Base-by-base conservation (phyloP, 2,329 filamentous ascomycete species). In the Pezicula carpinea region DNA sequence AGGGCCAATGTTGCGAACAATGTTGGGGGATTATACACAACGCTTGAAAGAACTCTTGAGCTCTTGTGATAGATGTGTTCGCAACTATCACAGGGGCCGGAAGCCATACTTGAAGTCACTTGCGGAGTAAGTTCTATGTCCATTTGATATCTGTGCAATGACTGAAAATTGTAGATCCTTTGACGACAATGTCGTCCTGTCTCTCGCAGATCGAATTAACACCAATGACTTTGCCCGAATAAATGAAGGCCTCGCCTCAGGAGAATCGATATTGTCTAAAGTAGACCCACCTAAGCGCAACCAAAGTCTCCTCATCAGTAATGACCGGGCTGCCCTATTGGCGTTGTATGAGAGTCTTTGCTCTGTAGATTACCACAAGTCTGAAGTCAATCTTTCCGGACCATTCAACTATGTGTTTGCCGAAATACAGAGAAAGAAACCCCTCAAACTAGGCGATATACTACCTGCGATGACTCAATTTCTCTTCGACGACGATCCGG, bases 311-410 rank as follows among this genome's bases (percentile, higher is more conserved):
- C 54, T 65, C n/a, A 51, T 54, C 18, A 51, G 49, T 15, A 64
- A 74, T 6, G 68, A 77, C 22, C 69, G 76, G 2, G 71, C 79
- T 22, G 81, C 88, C 6, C 78, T 95, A 43, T 79, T 93, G 49
- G 85, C 89, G 10, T 79, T 97, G 23, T 96, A 95, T 59, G 92
- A 97, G 64, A 85, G 87, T 0, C 71, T 97, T 43, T 95, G 90
- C 64, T 95, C 87, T 64, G 81, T 90, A 55, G 76, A 85, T 1
- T 89, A 95, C 62, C 73, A 96, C 51, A 75, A 83, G 54, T 59
- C 59, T 10, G 56, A 59, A 18, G 47, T 55, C 1, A 50, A 50
- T 11, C 56, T 65, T 8, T 46, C 54, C 5, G 55, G 49, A 15
- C 51, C 59, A 44, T 96, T 97, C 63, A 87, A 96, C 62, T 81